Base-by-base conservation (phyloP, 2,329 filamentous ascomycete genomes). In the Metarhizium guizhouense region DNA sequence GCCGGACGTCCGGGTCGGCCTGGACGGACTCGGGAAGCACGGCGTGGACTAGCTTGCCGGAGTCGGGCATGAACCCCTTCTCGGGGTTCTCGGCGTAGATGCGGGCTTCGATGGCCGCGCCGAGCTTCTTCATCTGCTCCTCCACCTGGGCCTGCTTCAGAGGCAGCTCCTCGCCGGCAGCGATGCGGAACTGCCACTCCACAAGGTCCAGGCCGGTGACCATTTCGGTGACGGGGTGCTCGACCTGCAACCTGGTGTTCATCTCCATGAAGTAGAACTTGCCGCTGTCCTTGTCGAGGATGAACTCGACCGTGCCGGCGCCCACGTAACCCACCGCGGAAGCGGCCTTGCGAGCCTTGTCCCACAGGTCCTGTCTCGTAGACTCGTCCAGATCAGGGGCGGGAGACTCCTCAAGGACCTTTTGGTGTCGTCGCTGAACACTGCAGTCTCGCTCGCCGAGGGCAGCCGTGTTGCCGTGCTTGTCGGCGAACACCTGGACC, bases 31-130 rank as follows among this genome's bases (percentile, higher is more conserved):
- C 71, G 0, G 93, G 92, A 1, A 88, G 91, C 38, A 83, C 81
- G 11, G 97, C 82, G 68, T 96, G 90, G 5, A 95, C 78, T 1
- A 99, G 80, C 63, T 83, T 87, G 42, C 94, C 94, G 0, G 94
- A 96, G 68, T 96, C 93, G 0, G 94, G 94, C 60, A 96, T 86
- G 72, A 99, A 99, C 55, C 91, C 91, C 70, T 81, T 88, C 62
- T 89, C 87, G 1, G 94, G 94, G 65, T 92, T 95, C 70, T 99
- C 94, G 8, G 94, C 94, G 69, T 99, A 99, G 62, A 99, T 96
- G 56, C 94, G 82, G 16, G 93, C 93, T 75, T 99, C 94, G 58
- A 99, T 95, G 11, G 92, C 94, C 64, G 92, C 89, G 2, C 94
- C 94, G 49, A 85, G 80, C 61, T 80, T 78, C 38, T 78, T 77